Percentiles rank a stretch among this genome's conserved stretches.
These are phyloP conservation scores for Esteya vermicola DNA, from an alignment of 2,329 filamentous ascomycete species.

Conservation along the genomic window DNA sequence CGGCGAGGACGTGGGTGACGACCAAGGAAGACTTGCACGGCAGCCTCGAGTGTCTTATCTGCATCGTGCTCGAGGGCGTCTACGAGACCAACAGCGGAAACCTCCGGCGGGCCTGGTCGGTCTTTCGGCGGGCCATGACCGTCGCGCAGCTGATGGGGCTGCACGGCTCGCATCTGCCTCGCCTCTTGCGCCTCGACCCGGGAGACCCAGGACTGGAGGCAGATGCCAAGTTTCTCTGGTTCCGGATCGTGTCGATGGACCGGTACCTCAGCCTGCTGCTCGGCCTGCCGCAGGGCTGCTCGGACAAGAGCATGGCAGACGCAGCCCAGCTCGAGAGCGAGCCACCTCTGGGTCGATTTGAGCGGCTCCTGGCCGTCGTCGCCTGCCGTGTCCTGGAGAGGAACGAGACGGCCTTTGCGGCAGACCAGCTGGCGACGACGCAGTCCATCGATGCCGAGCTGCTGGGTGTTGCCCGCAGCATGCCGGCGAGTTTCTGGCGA, in stretches of 20 bases:
- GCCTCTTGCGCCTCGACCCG: conserved; percentile 9
- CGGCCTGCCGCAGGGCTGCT: conserved; percentile 25
- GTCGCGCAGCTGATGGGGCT: conserved; percentile 8
- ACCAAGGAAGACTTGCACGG: conserved; percentile 29
- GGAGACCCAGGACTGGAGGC: conserved; percentile 13
- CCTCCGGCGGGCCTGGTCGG: conserved; percentile 29
- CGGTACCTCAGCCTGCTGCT: conserved; percentile 34
- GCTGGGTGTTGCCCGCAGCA: background rate
- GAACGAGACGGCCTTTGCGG: background rate
- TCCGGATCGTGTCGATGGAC: conserved; percentile 28
- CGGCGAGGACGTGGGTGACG: conserved; percentile 19
- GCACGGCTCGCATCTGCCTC: conserved; percentile 1
- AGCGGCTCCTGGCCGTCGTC: background rate
- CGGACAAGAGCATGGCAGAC: conserved; percentile 1
- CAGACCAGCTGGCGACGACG: background rate
- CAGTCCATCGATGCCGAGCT: background rate
- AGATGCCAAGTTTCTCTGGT: conserved; percentile 28
- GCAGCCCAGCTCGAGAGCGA: background rate
- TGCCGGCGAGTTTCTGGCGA: background rate
- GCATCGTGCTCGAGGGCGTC: conserved; percentile 30
- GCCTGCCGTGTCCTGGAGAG: conserved; percentile 1
- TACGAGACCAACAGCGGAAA: conserved; percentile 32
- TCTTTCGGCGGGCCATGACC: conserved; percentile 27
- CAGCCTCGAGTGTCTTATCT: conserved; percentile 35
- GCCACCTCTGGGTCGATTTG: conserved; percentile 1